These are phyloP conservation scores for Rhexocercosporidium sp. DNA, from an alignment of 2,329 filamentous ascomycete species.

Conservation along the genomic window DNA sequence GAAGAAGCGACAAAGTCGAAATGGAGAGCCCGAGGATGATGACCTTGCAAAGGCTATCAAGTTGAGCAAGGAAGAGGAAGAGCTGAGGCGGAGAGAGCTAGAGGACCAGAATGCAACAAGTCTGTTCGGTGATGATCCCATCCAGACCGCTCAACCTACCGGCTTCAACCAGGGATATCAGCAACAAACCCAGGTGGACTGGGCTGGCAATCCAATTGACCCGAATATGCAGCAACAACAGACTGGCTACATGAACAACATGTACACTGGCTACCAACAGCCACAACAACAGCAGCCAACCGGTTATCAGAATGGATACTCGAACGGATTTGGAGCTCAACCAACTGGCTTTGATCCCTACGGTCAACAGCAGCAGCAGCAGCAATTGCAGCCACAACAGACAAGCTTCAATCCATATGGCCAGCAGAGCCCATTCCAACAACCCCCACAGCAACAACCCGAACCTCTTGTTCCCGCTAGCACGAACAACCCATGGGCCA, in stretches of 20 bases:
- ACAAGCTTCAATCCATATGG: conserved; percentile 61
- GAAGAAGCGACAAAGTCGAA: conserved; percentile 69
- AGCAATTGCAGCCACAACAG: conserved; percentile 61
- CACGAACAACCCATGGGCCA: conserved; percentile 94
- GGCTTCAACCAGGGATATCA: conserved; percentile 98
- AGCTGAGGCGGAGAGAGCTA: conserved; percentile 82
- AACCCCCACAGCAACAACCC: conserved; percentile 55
- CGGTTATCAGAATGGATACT: conserved; percentile 72
- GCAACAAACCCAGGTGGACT: conserved; percentile 94
- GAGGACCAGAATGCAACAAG: conserved; percentile 84
- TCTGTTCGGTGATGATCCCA: conserved; percentile 83
- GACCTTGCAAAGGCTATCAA: conserved; percentile 95
- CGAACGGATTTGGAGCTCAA: conserved; percentile 71
- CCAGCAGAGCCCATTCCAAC: conserved; percentile 47
- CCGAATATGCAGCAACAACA: conserved; percentile 78
- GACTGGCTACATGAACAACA: conserved; percentile 71
- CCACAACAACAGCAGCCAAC: conserved; percentile 55
- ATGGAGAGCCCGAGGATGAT: conserved; percentile 69
- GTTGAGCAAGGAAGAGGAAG: conserved; percentile 93
- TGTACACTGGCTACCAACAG: conserved; percentile 53
- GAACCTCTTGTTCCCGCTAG: conserved; percentile 74
- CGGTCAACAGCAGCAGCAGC: conserved; percentile 56
- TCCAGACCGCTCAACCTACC: conserved; percentile 67
- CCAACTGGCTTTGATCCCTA: conserved; percentile 75
- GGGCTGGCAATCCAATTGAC: conserved; percentile 94